Conservation (phyloP, 306 rosid species). For the Abrus precatorius region DNA sequence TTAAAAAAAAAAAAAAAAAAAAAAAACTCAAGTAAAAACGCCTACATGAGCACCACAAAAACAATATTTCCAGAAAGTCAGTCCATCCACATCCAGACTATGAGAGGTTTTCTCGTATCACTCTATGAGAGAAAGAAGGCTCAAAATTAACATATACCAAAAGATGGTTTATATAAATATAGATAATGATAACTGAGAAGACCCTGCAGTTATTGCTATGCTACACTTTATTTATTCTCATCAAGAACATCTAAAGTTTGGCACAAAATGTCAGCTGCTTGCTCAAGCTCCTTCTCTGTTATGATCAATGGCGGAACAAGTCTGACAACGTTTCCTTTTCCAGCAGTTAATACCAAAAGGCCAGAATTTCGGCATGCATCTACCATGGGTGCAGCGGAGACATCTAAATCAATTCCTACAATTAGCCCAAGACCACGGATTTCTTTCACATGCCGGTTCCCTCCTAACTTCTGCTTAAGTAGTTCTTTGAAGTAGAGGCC, state of each 20-base stretch:
- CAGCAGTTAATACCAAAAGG: constrained; percentile 81
- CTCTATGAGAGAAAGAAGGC: too few species aligned
- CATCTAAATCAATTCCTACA: constrained; percentile 81
- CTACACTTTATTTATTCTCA: constrained; percentile 10
- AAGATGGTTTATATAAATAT: too few species aligned
- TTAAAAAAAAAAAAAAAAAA: too few species aligned
- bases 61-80: too few species aligned
- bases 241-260: constrained; percentile 67
- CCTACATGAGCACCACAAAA: too few species aligned
- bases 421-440: constrained; percentile 85
- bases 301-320: constrained; percentile 93
- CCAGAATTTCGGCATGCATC: constrained; percentile 85
- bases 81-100: too few species aligned
- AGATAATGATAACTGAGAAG: background rate
- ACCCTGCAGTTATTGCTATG: background rate
- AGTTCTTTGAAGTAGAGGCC: constrained; percentile 75
- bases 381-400: constrained; percentile 67
- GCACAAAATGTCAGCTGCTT: constrained; percentile 68
- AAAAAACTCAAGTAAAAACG: too few species aligned
- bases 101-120: too few species aligned
- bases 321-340: constrained; percentile 87
- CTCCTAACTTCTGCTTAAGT: constrained; percentile 74
- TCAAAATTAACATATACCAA: too few species aligned
- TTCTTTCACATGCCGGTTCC: constrained; percentile 74
- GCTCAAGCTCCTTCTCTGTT: constrained; percentile 78